Evolutionary conservation across 805 yeast species (phyloP).

Genomic region (Nakazawaea molendinolei): DNA sequence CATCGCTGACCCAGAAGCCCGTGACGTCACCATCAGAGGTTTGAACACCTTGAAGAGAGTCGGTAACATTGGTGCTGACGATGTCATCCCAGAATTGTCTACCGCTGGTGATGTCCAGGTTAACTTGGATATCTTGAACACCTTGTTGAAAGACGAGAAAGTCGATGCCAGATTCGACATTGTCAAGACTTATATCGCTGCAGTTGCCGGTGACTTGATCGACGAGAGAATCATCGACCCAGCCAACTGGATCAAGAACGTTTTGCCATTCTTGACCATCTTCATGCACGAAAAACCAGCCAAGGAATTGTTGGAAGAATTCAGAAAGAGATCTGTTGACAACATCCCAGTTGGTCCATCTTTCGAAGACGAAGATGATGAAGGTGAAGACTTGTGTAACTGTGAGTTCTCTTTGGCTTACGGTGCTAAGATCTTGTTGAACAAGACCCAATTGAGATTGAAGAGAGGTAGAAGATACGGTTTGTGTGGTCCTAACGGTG

Average conservation of each 20-base stretch:
- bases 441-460: conserved; percentile 98
- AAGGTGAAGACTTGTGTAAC: conserved; percentile 99
- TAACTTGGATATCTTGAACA: conserved; percentile 75
- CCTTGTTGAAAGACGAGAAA: conserved; percentile 62
- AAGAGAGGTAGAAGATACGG: conserved; percentile 99
- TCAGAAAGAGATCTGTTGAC: conserved; percentile 94
- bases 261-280: conserved; percentile 92
- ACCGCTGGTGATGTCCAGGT: conserved; percentile 96
- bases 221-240: conserved; percentile 97
- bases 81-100: conserved; percentile 91
- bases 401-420: conserved; percentile 99
- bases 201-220: conserved; percentile 97
- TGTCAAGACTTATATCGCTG: conserved; percentile 80
- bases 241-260: conserved; percentile 80
- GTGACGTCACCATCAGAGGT: conserved; percentile 97
- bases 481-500: conserved; percentile 99
- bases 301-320: conserved; percentile 84
- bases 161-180: conserved; percentile 72
- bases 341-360: conserved; percentile 96
- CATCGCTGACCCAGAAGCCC: conserved; percentile 99
- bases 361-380: conserved; percentile 90
- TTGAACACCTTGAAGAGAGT: conserved; percentile 97
- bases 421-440: conserved; percentile 99
- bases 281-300: conserved; percentile 93
- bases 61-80: conserved; percentile 91